Base-by-base conservation (phyloP, 495 filamentous ascomycete species). In the Glonium stellatum region DNA sequence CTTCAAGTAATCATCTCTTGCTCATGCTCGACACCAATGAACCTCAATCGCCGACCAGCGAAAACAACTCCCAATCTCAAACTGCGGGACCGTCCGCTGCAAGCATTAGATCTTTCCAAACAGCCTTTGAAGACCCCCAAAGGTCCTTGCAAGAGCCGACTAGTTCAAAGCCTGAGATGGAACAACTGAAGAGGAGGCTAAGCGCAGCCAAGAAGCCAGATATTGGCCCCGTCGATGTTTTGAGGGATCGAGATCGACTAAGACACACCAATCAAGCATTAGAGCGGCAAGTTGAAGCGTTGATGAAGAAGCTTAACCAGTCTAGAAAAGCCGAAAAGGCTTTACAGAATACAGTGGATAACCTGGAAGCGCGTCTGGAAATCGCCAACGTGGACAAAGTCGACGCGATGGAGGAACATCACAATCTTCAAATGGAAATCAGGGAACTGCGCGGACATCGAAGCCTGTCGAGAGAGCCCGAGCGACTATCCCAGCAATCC, bases 231-330 rank as follows among this genome's bases (percentile, higher is more conserved):
- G 37, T 56, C 11, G 60, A 67, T 44, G 37, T 21, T 27, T 57
- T 67, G 12, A 58, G 59, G 5, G 64, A 67, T 48, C 53, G 59
- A 44, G 39, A 44, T 44, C 39, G 18, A 44, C 18, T 15, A 13
- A 44, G 18, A 11, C 39, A 44, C 4, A 11, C 39, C 3, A 44
- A 44, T 11, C 13, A 44, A 44, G 39, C 39, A 15, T 18, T 44
- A 18, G 18, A 44, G 13, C 18, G 13, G 4, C 65, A 67, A 48
- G 57, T 67, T 22, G 65, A 64, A 34, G 58, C 48, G 13, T 42
- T 67, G 34, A 67, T 67, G 65, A 21, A 50, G 18, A 67, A 67
- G 54, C 58, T 67, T n/a, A 67, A 67, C 35, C 60, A 63, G 27
- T 63, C 56, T 18, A 67, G 59, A 53, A 44, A 59, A 39, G 39